phyloP scores from a whole-genome alignment of 2,329 filamentous ascomycete species.

The Talaromyces sp. region DNA sequence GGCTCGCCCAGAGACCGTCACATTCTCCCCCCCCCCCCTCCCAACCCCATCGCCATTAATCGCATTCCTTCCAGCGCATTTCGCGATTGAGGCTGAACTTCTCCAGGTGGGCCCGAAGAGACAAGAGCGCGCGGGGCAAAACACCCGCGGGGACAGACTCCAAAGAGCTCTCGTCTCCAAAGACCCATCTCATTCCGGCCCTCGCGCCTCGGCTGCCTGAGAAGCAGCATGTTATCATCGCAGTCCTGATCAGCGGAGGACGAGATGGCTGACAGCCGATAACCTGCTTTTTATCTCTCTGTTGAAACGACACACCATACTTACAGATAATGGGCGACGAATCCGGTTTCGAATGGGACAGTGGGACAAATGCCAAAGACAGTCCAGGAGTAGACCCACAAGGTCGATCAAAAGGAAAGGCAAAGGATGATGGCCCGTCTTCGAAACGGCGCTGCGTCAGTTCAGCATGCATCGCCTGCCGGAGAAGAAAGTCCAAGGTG shows the following conservation, averaged over 20 bases:
- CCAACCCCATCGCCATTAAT: neutral
- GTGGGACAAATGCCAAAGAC: constrained; percentile 7
- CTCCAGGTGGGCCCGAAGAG: neutral
- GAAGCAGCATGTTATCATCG: neutral
- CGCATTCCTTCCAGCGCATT: neutral
- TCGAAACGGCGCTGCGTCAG: constrained; percentile 72
- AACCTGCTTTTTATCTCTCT: neutral
- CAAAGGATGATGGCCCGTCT: constrained; percentile 24
- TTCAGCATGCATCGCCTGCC: constrained; percentile 78
- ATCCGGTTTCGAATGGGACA: constrained; percentile 4
- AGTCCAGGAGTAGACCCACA: constrained; percentile 1
- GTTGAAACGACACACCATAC: neutral
- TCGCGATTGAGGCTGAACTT: neutral
- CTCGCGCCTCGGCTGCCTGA: neutral
- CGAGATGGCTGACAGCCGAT: neutral
- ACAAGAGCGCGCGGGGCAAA: neutral
- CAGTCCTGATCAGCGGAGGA: neutral
- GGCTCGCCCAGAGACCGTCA: neutral
- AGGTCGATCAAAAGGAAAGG: constrained; percentile 26
- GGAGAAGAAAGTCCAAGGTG: constrained; percentile 71
- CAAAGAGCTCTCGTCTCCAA: neutral
- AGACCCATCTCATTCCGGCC: neutral
- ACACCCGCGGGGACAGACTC: neutral
- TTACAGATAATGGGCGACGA: constrained; percentile 6
- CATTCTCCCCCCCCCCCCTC: too few relatives aligned